phyloP scores from a whole-genome alignment of 2,329 filamentous ascomycete genomes.

The Taxawa tesnikishii region DNA sequence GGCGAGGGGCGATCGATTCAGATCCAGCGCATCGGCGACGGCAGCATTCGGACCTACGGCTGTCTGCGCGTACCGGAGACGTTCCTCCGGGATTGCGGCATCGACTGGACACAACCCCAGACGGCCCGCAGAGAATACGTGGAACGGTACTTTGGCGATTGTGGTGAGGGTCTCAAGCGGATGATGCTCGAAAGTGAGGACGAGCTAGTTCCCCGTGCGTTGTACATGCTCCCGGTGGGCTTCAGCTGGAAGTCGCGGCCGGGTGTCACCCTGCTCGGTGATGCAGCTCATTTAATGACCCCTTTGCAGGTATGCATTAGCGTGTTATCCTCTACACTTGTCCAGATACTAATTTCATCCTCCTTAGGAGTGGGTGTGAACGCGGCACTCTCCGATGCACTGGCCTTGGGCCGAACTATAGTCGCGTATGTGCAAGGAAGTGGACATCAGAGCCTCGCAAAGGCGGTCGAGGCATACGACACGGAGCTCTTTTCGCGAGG shows the following conservation, averaged over 20 bases:
- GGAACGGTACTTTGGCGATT: conserved; percentile 18
- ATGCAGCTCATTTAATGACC: conserved; percentile 29
- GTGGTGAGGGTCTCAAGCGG: conserved; percentile 14
- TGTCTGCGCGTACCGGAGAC: conserved; percentile 14
- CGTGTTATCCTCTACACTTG: too few relatives aligned
- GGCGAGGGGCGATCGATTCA: too few relatives aligned
- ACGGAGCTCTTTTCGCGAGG: too few relatives aligned
- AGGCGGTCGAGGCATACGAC: too few relatives aligned
- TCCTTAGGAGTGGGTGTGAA: too few relatives aligned
- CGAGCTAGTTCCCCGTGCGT: conserved; percentile 13
- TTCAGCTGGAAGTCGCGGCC: conserved; percentile 21
- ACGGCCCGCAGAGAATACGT: conserved; percentile 11
- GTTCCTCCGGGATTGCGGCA: conserved; percentile 12
- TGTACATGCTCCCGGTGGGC: conserved; percentile 28
- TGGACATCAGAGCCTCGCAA: too few relatives aligned
- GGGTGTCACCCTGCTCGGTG: conserved; percentile 28
- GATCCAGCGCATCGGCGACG: too few relatives aligned
- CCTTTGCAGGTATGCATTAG: conserved; percentile 18
- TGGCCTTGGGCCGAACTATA: too few relatives aligned
- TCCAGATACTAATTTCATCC: too few relatives aligned
- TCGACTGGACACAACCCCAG: conserved; percentile 13
- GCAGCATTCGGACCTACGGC: conserved; percentile 17
- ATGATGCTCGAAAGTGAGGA: conserved; percentile 15
- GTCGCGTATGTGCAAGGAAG: too few relatives aligned
- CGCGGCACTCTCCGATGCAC: too few relatives aligned